These are phyloP conservation scores for Talaromyces amestolkiae DNA, from an alignment of 2,329 filamentous ascomycete genomes.

Conservation along the genomic window DNA sequence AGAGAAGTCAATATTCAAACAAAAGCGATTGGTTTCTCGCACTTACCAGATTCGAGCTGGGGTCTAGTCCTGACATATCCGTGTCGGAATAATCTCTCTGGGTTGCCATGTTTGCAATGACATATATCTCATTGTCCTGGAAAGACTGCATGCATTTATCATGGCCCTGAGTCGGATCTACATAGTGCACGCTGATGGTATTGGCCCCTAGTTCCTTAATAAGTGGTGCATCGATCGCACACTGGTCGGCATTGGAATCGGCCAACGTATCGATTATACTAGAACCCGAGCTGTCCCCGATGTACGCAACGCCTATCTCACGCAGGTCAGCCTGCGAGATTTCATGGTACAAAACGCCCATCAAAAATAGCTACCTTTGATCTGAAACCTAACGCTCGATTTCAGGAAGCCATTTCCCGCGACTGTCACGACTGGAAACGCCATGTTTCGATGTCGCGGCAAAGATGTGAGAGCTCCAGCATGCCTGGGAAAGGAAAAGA, in stretches of 20 bases:
- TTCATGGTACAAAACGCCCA: background rate
- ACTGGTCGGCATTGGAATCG: background rate
- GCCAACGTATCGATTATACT: background rate
- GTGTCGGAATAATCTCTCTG: conserved; percentile 52
- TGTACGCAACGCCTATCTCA: background rate
- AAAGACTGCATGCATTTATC: conserved; percentile 77
- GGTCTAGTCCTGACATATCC: background rate
- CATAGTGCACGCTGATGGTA: conserved; percentile 35
- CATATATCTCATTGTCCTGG: conserved; percentile 75
- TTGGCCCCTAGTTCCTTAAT: background rate
- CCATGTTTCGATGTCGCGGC: background rate
- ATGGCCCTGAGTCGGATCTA: conserved; percentile 56
- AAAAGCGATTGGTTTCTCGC: background rate
- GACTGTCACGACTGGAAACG: background rate
- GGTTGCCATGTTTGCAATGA: conserved; percentile 75
- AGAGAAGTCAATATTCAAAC: background rate
- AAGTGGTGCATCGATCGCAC: background rate
- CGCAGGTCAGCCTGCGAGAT: background rate
- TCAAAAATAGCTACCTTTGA: background rate
- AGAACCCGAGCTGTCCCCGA: background rate
- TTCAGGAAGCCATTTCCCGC: background rate
- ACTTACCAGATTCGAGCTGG: background rate
- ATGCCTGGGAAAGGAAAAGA: background rate
- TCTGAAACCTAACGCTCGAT: background rate
- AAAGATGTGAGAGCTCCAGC: background rate